Base-by-base conservation (phyloP, 2,329 filamentous ascomycete species). In the Aspergillus brunneoviolaceus region DNA sequence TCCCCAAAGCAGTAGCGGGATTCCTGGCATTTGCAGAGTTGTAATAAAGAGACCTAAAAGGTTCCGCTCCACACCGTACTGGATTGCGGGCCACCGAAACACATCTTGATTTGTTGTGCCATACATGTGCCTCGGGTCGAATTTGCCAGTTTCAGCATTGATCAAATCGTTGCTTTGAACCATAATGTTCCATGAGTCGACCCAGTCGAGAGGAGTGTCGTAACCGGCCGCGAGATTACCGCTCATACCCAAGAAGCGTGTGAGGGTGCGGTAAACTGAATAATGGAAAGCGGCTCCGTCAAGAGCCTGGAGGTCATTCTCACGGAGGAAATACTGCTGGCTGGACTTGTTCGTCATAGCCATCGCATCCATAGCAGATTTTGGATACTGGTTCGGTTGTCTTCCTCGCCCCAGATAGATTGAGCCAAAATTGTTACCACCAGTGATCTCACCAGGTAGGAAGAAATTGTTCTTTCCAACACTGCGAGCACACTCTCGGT, bases 91-190 rank as follows among this genome's bases (percentile, higher is more conserved):
- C 86, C 86, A 88, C 39, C 85, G 80, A 65, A 88, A 85, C 7
- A 88, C 84, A 68, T 89, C 86, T 72, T 89, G 86, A 67, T 88
- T 88, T 6, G 85, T 86, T 2, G 82, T 81, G 52, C 86, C 86
- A 67, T 83, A 88, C 80, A 88, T 82, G 68, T 88, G 86, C 1
- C 86, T 81, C 3, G 86, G 86, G 65, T 89, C 86, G 62, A 87
- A 86, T 56, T 82, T 72, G 33, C 85, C 85, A 2, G 83, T 87
- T 67, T 85, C 84, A 2, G 83, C 78, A 64, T 87, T 88, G 63
- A 84, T 73, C 64, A 87, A 74, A 65, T 88, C 85, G 63, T 88
- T 87, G 2, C 83, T 84, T 56, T 79, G 69, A 6, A 87, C 69
- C 72, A 87, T 84, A 27, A 80, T 72, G 58, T 84, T 79, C 85